Conservation (phyloP, 2,329 filamentous ascomycete species). For the Penicillium sp. region DNA sequence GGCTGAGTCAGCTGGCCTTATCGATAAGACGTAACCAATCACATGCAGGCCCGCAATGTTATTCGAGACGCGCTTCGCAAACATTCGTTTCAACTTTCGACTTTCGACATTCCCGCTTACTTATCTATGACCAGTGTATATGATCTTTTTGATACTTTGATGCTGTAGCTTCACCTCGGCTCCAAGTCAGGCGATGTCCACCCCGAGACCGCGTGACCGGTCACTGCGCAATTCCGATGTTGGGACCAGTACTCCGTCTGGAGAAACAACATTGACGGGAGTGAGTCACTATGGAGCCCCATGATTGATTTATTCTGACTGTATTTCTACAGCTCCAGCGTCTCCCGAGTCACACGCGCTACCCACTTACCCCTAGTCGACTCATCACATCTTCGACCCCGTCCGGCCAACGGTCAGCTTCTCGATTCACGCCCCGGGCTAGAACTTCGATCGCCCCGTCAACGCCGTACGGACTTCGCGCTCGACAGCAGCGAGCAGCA, state of each 20-base stretch:
- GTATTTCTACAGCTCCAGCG: constrained; percentile 29
- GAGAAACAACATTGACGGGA: constrained; percentile 27
- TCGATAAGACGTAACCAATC: constrained; percentile 30
- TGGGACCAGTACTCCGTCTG: constrained; percentile 24
- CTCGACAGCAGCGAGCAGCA: constrained; percentile 50
- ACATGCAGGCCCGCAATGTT: constrained; percentile 16
- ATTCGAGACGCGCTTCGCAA: constrained; percentile 17
- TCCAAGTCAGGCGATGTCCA: constrained; percentile 22
- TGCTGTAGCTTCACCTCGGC: background rate
- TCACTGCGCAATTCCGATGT: constrained; percentile 23
- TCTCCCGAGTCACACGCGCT: constrained; percentile 27
- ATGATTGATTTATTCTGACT: background rate
- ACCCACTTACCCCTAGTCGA: constrained; percentile 37
- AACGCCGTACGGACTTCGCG: constrained; percentile 53
- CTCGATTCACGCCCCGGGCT: constrained; percentile 34
- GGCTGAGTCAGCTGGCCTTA: constrained; percentile 31
- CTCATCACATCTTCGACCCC: constrained; percentile 28
- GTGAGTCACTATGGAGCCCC: constrained; percentile 13
- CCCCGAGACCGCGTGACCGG: constrained; percentile 27
- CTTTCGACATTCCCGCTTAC: background rate
- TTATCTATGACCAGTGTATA: background rate
- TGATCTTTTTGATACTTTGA: background rate
- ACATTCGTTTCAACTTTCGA: background rate
- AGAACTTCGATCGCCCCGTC: constrained; percentile 41
- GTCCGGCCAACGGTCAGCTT: constrained; percentile 30